Percentiles rank a stretch among this genome's conserved stretches.
Conservation (phyloP, 1,139 yeast genomes). For the Sugiyamaella grinbergsii region DNA sequence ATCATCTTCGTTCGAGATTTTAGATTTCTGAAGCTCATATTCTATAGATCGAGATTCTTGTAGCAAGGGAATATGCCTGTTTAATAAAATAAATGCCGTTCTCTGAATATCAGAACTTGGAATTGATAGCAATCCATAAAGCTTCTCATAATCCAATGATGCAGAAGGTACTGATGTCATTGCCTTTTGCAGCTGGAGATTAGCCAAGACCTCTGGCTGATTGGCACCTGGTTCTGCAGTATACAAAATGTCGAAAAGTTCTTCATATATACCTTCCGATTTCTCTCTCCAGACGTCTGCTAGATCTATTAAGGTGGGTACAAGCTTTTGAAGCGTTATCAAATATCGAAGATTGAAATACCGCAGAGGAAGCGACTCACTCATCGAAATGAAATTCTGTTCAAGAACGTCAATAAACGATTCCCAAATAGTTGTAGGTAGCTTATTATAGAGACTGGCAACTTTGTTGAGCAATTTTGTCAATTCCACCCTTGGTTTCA, state of each 20-base stretch:
- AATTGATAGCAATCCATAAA: slow-evolving; percentile 36
- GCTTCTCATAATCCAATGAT: slow-evolving; percentile 42
- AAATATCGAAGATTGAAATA: slow-evolving; percentile 53
- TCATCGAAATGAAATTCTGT: slow-evolving; percentile 43
- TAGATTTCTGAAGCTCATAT: slow-evolving; percentile 38
- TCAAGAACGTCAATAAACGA: slow-evolving; percentile 30
- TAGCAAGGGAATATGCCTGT: slow-evolving; percentile 45
- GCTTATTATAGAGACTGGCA: slow-evolving; percentile 37
- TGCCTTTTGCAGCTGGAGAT: slow-evolving; percentile 27
- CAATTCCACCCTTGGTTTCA: slow-evolving; percentile 54
- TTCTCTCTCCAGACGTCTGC: slow-evolving; percentile 42
- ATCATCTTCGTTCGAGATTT: slow-evolving; percentile 31
- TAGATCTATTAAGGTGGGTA: slow-evolving; percentile 37
- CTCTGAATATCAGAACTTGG: slow-evolving; percentile 45
- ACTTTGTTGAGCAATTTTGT: slow-evolving; percentile 53
- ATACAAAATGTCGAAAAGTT: slow-evolving; percentile 40
- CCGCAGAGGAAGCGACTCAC: slow-evolving; percentile 48
- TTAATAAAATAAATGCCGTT: slow-evolving; percentile 46
- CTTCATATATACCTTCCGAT: slow-evolving; percentile 41
- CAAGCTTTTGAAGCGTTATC: slow-evolving; percentile 39
- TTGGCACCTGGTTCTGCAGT: slow-evolving; percentile 3
- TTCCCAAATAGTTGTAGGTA: slow-evolving; percentile 33
- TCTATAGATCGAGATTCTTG: slow-evolving; percentile 44
- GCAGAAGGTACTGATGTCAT: slow-evolving; percentile 24
- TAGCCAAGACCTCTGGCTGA: slow-evolving; percentile 20